Base-by-base conservation (phyloP, 108 stramenopile genomes). In the Seminavis robusta region DNA sequence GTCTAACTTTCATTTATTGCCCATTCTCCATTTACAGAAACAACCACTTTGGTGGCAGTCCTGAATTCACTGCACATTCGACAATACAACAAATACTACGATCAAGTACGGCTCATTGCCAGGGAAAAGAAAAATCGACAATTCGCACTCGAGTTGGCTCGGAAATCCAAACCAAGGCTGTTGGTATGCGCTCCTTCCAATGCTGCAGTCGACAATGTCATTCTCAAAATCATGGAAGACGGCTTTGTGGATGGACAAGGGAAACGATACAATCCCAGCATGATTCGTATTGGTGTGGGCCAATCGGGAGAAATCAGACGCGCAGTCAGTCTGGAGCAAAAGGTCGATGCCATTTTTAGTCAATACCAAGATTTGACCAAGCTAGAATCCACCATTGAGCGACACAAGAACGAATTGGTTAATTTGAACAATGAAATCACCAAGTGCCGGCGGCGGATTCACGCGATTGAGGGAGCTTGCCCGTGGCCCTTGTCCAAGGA, bases 151-250 rank as follows among this genome's bases (percentile, higher is more conserved):
- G 70, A 80, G 50, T 33, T 59, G 43, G 93, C 93, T 7, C 56
- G 70, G 0, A 76, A 76, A 49, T 68, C 76, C 26, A 83, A 84
- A 53, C 90, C 90, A 21, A 56, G 90, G 30, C 69, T 92, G 13
- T 74, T 99, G 24, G 94, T 98, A 8, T 90, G 87, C 52, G 98
- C 99, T 5, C 99, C 98, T 0, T 91, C 88, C 38, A 99, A 99
- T 71, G 93, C 91, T 6, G 99, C 97, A 1, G 96, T 99, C 10
- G 99, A 99, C 73, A 96, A 98, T 56, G 77, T 99, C 19, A 83
- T 98, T 17, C 46, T 89, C 19, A 95, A 96, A 51, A 90, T 99
- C 45, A 79, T 97, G 81, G 73, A 75, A 33, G 84, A 85, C 43
- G 91, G 94, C 29, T 98, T 98, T 47, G 52, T 91, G 1, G 99